These are phyloP conservation scores for Chrysosporium queenslandicum DNA, from an alignment of 2,329 filamentous ascomycete genomes.

Conservation along the genomic window DNA sequence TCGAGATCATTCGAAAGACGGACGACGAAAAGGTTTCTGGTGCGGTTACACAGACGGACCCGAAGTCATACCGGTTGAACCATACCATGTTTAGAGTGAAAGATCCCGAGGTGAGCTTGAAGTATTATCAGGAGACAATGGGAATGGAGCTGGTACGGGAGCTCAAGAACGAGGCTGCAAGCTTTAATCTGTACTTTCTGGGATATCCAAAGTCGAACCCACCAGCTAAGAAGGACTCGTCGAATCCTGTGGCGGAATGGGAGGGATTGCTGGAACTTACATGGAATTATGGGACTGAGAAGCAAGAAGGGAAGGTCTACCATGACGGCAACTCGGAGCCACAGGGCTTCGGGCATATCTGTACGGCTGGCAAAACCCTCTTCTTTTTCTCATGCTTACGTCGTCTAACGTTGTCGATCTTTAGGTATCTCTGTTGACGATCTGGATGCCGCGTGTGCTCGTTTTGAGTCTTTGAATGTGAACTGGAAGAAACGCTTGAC, in stretches of 20 bases:
- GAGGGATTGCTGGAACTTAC: constrained; percentile 87
- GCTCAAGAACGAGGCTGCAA: constrained; percentile 55
- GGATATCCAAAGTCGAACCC: constrained; percentile 58
- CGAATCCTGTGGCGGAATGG: constrained; percentile 52
- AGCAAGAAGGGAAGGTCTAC: constrained; percentile 69
- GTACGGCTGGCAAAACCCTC: constrained; percentile 48
- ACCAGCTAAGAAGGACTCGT: constrained; percentile 42
- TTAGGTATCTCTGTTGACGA: constrained; percentile 72
- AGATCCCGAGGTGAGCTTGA: constrained; percentile 60
- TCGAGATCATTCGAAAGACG: constrained; percentile 52
- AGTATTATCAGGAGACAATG: constrained; percentile 75
- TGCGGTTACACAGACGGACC: constrained; percentile 55
- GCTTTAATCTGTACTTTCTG: constrained; percentile 89
- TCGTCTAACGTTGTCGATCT: constrained; percentile 1
- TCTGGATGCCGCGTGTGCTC: constrained; percentile 72
- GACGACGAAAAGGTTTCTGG: constrained; percentile 51
- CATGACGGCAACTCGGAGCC: constrained; percentile 87
- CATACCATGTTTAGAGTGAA: constrained; percentile 85
- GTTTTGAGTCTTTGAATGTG: constrained; percentile 71
- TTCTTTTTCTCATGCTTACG: not conserved
- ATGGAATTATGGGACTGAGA: constrained; percentile 69
- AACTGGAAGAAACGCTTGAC: constrained; percentile 94
- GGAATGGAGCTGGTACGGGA: constrained; percentile 78
- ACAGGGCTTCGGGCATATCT: constrained; percentile 90
- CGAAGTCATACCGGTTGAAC: constrained; percentile 58